phyloP scores from a whole-genome alignment of 345 rosid species.

The Clarkia xantiana region DNA sequence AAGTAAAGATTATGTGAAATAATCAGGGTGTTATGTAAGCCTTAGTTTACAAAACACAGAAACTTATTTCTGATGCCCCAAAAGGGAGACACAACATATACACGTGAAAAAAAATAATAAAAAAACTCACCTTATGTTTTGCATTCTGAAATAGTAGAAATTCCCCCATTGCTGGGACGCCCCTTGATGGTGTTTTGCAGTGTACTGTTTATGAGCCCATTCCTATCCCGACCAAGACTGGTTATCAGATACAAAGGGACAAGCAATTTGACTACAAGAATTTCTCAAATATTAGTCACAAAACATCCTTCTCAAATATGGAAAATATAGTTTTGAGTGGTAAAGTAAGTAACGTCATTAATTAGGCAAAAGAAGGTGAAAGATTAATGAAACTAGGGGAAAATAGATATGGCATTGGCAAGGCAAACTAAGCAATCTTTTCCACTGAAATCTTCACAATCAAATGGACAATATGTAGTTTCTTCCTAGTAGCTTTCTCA shows the following conservation, averaged over 20 bases:
- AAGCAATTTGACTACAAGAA: not conserved
- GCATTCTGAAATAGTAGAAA: conserved; percentile 92
- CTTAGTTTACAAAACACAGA: not conserved
- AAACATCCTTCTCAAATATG: too few species aligned
- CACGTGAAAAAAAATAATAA: too few species aligned
- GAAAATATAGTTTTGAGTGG: too few species aligned
- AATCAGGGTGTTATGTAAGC: not conserved
- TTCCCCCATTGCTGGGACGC: conserved; percentile 95
- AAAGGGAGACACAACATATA: too few species aligned
- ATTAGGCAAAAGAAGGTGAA: too few species aligned
- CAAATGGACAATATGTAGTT: too few species aligned
- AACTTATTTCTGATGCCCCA: too few species aligned
- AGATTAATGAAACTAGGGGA: too few species aligned
- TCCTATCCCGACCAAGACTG: conserved; percentile 36
- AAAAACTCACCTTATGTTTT: conserved; percentile 62
- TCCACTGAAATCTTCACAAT: too few species aligned
- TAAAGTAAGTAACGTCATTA: too few species aligned
- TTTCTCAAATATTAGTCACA: too few species aligned
- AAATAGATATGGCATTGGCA: not conserved
- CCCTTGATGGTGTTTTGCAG: conserved; percentile 83
- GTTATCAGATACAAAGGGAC: conserved; percentile 1
- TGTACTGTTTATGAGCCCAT: conserved; percentile 92
- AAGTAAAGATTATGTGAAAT: too few species aligned
- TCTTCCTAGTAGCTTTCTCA: not conserved
- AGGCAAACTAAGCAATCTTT: not conserved